Evolutionary conservation across 495 filamentous ascomycete genomes (phyloP).

Genomic region (Elaphomyces granulatus): DNA sequence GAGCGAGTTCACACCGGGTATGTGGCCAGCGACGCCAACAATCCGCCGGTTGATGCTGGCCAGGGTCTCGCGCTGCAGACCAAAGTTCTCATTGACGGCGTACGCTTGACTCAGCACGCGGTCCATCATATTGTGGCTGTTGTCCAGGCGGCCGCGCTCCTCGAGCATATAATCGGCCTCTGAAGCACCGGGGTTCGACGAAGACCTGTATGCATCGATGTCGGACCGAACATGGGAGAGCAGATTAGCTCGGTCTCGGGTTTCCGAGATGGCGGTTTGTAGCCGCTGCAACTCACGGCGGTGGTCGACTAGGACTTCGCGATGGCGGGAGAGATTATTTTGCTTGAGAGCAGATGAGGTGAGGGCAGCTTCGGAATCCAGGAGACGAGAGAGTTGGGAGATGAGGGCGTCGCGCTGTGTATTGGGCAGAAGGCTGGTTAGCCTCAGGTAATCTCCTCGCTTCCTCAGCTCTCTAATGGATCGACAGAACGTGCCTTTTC

Average conservation of each 20-base stretch:
- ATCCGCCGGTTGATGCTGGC: conserved; percentile 79
- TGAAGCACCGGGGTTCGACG: conserved; percentile 58
- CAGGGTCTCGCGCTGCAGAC: conserved; percentile 70
- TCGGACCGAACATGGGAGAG: conserved; percentile 82
- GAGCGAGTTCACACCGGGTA: conserved; percentile 86
- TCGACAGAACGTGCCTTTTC: conserved; percentile 47
- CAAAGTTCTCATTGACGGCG: conserved; percentile 87
- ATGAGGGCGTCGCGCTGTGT: conserved; percentile 67
- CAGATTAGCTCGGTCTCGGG: conserved; percentile 80
- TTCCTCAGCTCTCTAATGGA: too few species aligned
- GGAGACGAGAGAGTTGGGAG: conserved; percentile 69
- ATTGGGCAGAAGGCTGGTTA: not conserved
- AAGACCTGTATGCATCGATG: conserved; percentile 72
- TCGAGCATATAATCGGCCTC: conserved; percentile 97
- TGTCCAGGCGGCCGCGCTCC: conserved; percentile 71
- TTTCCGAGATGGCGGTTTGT: conserved; percentile 47
- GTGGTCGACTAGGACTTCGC: conserved; percentile 80
- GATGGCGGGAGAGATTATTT: conserved; percentile 84
- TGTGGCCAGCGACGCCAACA: conserved; percentile 70
- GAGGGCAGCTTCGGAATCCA: conserved; percentile 86
- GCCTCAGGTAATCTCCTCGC: too few species aligned
- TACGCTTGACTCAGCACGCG: conserved; percentile 92
- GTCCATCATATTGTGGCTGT: conserved; percentile 76
- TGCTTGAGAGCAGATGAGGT: conserved; percentile 85
- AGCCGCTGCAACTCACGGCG: conserved; percentile 67